These are phyloP conservation scores for Panus rudis DNA, from an alignment of 768 basidiomycete species.

Conservation along the genomic window DNA sequence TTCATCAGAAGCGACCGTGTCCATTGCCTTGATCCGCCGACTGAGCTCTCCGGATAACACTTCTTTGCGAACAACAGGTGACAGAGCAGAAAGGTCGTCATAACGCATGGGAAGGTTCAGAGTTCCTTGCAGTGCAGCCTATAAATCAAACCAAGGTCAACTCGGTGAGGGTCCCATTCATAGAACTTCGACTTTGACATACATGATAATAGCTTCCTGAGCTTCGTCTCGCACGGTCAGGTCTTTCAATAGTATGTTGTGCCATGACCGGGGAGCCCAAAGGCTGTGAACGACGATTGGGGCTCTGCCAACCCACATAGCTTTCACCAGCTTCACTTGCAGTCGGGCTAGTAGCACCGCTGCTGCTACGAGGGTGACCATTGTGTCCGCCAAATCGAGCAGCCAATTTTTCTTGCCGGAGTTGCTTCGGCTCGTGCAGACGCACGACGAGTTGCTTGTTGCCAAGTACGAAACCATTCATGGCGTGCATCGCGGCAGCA, in stretches of 20 bases:
- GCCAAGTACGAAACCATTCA: slow-evolving; percentile 73
- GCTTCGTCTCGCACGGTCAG: slow-evolving; percentile 65
- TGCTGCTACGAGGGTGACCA: slow-evolving; percentile 72
- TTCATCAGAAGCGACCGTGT: slow-evolving; percentile 45
- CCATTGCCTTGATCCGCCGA: slow-evolving; percentile 59
- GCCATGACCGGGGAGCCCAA: slow-evolving; percentile 52
- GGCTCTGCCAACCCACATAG: slow-evolving; percentile 68
- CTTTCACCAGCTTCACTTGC: slow-evolving; percentile 77
- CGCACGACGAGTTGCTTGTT: slow-evolving; percentile 78
- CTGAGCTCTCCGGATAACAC: slow-evolving; percentile 79
- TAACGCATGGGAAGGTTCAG: slow-evolving; percentile 82
- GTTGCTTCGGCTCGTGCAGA: slow-evolving; percentile 84
- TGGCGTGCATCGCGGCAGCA: slow-evolving; percentile 61
- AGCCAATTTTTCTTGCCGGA: slow-evolving; percentile 85
- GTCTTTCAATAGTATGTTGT: slow-evolving; percentile 39
- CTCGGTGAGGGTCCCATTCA: neutral
- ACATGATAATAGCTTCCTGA: slow-evolving; percentile 87
- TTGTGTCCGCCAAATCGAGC: slow-evolving; percentile 71
- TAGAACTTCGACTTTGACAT: slow-evolving; percentile 15
- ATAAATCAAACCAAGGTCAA: neutral
- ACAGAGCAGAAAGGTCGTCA: slow-evolving; percentile 73
- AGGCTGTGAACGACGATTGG: slow-evolving; percentile 44
- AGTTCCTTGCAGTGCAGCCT: slow-evolving; percentile 80
- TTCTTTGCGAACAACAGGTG: slow-evolving; percentile 83
- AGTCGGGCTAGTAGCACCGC: slow-evolving; percentile 82